Conservation (phyloP, 192 early-diverging fungal genomes). For the Entrophospora sp. region DNA sequence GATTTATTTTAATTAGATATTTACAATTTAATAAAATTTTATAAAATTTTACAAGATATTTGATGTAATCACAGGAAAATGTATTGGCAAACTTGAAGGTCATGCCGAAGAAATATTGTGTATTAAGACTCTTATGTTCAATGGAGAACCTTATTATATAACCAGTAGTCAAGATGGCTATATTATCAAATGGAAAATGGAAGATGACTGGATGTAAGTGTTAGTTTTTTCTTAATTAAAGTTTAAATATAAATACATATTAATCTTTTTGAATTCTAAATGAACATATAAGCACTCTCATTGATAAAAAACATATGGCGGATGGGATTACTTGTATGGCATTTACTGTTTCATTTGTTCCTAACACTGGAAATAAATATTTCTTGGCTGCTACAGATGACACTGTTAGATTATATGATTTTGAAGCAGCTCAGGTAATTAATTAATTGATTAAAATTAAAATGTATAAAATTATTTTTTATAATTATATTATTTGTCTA, state of each 20-base stretch:
- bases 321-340: constrained; percentile 94
- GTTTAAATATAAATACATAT: background rate
- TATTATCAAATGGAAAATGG: constrained; percentile 85
- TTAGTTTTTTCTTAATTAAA: too few relatives aligned
- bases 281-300: constrained; percentile 37
- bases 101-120: constrained; percentile 86
- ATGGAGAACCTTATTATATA: constrained; percentile 75
- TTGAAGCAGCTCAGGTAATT: constrained; percentile 69
- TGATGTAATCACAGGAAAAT: constrained; percentile 71
- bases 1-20: too few relatives aligned
- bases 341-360: constrained; percentile 89
- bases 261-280: constrained; percentile 1
- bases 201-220: constrained; percentile 65
- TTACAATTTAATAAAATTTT: too few relatives aligned
- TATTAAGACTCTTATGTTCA: constrained; percentile 67
- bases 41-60: too few relatives aligned
- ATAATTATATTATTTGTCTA: background rate
- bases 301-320: constrained; percentile 56
- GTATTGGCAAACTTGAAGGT: constrained; percentile 67
- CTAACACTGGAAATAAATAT: constrained; percentile 88
- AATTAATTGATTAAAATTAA: too few relatives aligned
- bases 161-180: constrained; percentile 94
- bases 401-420: constrained; percentile 82
- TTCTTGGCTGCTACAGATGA: constrained; percentile 88
- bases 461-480: too few relatives aligned